phyloP scores from a whole-genome alignment of 1,284 basidiomycete species.

The Flammula alnicola region DNA sequence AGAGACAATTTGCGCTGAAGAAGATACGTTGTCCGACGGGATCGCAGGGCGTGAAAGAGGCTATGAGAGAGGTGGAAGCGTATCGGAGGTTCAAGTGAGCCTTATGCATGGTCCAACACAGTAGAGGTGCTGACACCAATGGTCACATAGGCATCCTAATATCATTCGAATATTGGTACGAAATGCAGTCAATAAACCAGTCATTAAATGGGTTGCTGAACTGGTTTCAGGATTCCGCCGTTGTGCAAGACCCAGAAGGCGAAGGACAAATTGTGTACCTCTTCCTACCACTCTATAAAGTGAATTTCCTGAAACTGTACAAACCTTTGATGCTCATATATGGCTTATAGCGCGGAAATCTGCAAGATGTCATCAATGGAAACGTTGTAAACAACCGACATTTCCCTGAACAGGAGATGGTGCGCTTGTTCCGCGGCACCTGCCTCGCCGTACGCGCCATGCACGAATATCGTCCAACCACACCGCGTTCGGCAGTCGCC shows the following conservation, averaged over 20 bases:
- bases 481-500: slow-evolving; percentile 35
- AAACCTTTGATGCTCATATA: slow-evolving; percentile 22
- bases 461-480: slow-evolving; percentile 78
- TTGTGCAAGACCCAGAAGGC: slow-evolving; percentile 91
- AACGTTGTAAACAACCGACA: slow-evolving; percentile 84
- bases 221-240: slow-evolving; percentile 79
- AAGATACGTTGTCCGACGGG: slow-evolving; percentile 90
- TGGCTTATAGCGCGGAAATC: slow-evolving; percentile 74
- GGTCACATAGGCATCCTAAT: slow-evolving; percentile 74
- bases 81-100: slow-evolving; percentile 88
- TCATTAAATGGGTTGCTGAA: slow-evolving; percentile 15
- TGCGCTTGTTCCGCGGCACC: slow-evolving; percentile 90
- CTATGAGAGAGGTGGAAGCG: slow-evolving; percentile 90
- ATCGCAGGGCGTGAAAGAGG: slow-evolving; percentile 80
- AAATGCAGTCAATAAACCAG: not conserved
- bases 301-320: slow-evolving; percentile 27
- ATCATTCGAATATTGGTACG: slow-evolving; percentile 84
- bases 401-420: slow-evolving; percentile 88
- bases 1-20: slow-evolving; percentile 92
- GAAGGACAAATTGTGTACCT: slow-evolving; percentile 95
- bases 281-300: slow-evolving; percentile 90
- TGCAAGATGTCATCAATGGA: slow-evolving; percentile 93
- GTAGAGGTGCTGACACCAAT: not conserved
- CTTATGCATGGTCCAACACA: too few relatives aligned
- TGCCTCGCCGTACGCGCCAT: slow-evolving; percentile 93